These are phyloP conservation scores for Salvia splendens DNA, from an alignment of 257 asterid genomes.

Conservation along the genomic window DNA sequence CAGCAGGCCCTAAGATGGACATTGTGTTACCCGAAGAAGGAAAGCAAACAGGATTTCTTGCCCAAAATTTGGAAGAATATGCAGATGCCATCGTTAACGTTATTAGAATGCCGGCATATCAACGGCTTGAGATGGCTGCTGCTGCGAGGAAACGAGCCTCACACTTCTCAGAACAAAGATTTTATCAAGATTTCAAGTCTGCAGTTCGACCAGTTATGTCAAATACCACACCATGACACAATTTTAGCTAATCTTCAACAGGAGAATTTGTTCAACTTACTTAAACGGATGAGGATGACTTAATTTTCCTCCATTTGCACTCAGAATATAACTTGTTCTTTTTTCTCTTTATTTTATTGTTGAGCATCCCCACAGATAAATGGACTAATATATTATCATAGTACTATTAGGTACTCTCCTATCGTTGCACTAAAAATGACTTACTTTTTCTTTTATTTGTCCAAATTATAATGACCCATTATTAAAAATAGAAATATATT, in stretches of 20 bases:
- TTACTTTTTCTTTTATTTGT: too few species aligned
- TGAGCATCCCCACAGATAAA: too few species aligned
- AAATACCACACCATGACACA: slow-evolving; percentile 30
- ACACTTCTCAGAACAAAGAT: slow-evolving; percentile 74
- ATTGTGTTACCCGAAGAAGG: slow-evolving; percentile 81
- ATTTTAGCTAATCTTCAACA: slow-evolving; percentile 5
- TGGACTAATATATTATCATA: too few species aligned
- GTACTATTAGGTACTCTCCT: too few species aligned
- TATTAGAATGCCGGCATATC: slow-evolving; percentile 56
- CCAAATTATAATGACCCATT: too few species aligned
- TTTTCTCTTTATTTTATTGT: too few species aligned
- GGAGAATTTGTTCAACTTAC: too few species aligned
- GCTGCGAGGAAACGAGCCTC: slow-evolving; percentile 85
- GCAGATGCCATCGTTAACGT: slow-evolving; percentile 68
- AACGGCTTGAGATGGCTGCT: slow-evolving; percentile 72
- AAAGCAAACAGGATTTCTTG: slow-evolving; percentile 79
- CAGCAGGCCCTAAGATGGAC: slow-evolving; percentile 97
- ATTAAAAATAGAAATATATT: too few species aligned
- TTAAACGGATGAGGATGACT: background rate
- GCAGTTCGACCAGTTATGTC: slow-evolving; percentile 56
- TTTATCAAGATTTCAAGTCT: slow-evolving; percentile 75
- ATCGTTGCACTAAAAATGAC: too few species aligned
- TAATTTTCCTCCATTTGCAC: too few species aligned
- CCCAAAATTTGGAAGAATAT: slow-evolving; percentile 65
- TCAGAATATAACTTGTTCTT: too few species aligned